Evolutionary conservation across 2,329 filamentous ascomycete species (phyloP).

Genomic region (Westerdykella ornata): DNA sequence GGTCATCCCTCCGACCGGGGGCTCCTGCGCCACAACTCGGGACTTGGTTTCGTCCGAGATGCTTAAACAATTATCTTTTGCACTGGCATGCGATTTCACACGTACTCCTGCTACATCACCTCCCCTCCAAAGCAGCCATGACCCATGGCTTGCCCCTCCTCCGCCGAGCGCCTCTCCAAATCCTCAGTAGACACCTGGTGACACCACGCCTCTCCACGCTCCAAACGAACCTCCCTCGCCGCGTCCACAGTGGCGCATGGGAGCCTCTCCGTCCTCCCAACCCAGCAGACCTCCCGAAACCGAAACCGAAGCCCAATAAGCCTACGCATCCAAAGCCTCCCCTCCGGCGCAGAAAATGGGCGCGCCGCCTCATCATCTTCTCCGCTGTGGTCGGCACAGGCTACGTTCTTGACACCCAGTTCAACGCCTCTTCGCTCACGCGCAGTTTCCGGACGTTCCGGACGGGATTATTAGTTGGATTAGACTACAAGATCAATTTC

Average conservation of each 20-base stretch:
- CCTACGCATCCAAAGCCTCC: conserved; percentile 61
- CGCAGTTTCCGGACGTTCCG: conserved; percentile 78
- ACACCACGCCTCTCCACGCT: conserved; percentile 10
- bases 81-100: neutral
- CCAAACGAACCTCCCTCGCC: conserved; percentile 19
- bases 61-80: neutral
- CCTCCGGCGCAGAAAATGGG: conserved; percentile 63
- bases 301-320: conserved; percentile 27
- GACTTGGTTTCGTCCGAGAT: neutral
- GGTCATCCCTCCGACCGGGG: neutral
- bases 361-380: conserved; percentile 62
- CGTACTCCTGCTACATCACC: neutral
- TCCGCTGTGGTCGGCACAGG: conserved; percentile 53
- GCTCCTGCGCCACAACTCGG: neutral
- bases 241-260: conserved; percentile 35
- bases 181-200: conserved; percentile 19
- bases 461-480: conserved; percentile 68
- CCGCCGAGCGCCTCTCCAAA: conserved; percentile 20
- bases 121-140: conserved; percentile 27
- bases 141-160: conserved; percentile 35
- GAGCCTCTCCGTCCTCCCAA: conserved; percentile 57
- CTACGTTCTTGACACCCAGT: conserved; percentile 63
- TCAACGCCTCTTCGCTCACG: conserved; percentile 72
- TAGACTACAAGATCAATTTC: conserved; percentile 98
- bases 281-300: conserved; percentile 63